A percentile compares a stretch with the other conserved stretches of the same genome.
Conservation (phyloP, 2,329 filamentous ascomycete genomes). For the Diaporthe sp. region DNA sequence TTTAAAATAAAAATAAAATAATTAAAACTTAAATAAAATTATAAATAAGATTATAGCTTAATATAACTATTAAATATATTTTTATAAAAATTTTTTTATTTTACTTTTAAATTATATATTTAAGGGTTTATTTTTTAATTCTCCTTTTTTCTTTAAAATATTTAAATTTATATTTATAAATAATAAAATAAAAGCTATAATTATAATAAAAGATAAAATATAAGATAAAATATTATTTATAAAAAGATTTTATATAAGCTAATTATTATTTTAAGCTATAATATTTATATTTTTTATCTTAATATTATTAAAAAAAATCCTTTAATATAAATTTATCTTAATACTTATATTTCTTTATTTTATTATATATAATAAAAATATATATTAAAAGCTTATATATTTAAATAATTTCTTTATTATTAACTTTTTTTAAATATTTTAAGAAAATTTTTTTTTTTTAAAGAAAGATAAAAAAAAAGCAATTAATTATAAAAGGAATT, state of each 20-base stretch:
- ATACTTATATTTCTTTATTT: neutral
- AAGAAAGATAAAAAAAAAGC: too few species aligned
- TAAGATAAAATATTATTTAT: neutral
- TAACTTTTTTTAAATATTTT: neutral
- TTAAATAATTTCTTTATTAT: neutral
- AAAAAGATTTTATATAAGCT: neutral
- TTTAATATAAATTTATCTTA: neutral
- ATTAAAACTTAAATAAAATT: too few species aligned
- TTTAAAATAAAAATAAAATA: too few species aligned
- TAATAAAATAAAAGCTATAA: neutral
- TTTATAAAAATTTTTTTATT: neutral
- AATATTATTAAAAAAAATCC: too few species aligned
- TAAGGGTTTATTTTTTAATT: neutral
- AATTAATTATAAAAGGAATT: too few species aligned
- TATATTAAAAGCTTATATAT: too few species aligned
- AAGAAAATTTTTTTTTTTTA: too few species aligned
- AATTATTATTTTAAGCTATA: too few species aligned
- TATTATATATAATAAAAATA: too few species aligned
- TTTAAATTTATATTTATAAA: neutral
- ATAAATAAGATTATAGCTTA: too few species aligned
- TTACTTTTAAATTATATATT: neutral
- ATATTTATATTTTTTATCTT: too few species aligned
- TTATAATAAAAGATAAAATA: neutral
- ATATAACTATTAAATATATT: too few species aligned
- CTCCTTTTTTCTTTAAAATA: neutral